phyloP scores from a whole-genome alignment of 768 basidiomycete species.

The Hypholoma fasciculare region DNA sequence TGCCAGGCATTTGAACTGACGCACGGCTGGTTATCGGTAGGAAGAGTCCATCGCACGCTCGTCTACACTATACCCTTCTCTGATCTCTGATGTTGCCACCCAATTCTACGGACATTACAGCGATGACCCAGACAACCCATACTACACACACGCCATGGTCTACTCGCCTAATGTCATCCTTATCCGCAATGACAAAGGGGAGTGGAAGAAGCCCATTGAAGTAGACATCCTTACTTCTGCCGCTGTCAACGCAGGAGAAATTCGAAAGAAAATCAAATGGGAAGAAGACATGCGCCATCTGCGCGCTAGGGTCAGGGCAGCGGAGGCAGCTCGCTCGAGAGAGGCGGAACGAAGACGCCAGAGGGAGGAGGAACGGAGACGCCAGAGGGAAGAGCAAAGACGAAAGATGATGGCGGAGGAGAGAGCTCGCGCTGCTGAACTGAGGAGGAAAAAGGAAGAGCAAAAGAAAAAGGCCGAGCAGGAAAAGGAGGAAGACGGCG shows the following conservation, averaged over 20 bases:
- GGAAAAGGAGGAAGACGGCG: background rate
- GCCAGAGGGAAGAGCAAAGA: background rate
- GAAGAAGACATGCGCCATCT: constrained; percentile 11
- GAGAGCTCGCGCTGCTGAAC: background rate
- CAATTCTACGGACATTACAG: constrained; percentile 63
- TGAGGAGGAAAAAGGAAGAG: background rate
- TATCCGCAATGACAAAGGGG: constrained; percentile 61
- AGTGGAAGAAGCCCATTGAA: constrained; percentile 52
- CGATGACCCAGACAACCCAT: constrained; percentile 47
- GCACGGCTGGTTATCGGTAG: background rate
- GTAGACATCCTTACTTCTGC: constrained; percentile 69
- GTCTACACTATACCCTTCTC: constrained; percentile 68
- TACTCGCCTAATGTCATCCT: constrained; percentile 63
- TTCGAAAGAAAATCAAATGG: constrained; percentile 11
- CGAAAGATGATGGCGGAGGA: background rate
- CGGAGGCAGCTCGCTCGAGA: background rate
- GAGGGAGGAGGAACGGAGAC: background rate
- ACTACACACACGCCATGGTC: constrained; percentile 77
- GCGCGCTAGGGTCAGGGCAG: constrained; percentile 6
- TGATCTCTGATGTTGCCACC: constrained; percentile 51
- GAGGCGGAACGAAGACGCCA: constrained; percentile 17
- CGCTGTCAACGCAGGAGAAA: constrained; percentile 66
- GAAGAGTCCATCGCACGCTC: constrained; percentile 78
- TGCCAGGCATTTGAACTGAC: background rate
- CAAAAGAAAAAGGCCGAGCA: constrained; percentile 1